Evolutionary conservation across 192 early-diverging fungal genomes (phyloP).

Genomic region (Rhizophagus clarus): DNA sequence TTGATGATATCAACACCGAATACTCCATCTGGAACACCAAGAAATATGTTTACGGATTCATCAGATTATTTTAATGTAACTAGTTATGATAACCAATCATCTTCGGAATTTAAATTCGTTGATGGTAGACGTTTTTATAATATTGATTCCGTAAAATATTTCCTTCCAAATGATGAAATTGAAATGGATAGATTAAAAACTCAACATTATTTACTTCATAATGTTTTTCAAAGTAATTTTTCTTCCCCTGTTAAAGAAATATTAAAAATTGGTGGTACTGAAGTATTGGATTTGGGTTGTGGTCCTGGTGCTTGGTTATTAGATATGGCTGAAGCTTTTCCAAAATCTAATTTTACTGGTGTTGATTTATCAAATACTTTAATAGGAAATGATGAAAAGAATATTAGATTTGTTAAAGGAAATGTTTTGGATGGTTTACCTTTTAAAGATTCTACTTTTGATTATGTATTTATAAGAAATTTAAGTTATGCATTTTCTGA

Average conservation of each 20-base stretch:
- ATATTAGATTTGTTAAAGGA: constrained; percentile 15
- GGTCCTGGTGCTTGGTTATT: constrained; percentile 43
- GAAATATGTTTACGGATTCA: background rate
- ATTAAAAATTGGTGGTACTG: background rate
- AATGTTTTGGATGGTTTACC: constrained; percentile 10
- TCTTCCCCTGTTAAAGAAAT: background rate
- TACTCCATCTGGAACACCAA: background rate
- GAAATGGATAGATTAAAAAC: background rate
- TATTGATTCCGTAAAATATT: constrained; percentile 10
- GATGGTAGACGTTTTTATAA: constrained; percentile 16
- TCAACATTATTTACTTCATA: background rate
- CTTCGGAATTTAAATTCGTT: background rate
- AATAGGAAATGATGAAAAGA: constrained; percentile 26
- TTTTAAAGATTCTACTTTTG: constrained; percentile 35
- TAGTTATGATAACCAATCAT: background rate
- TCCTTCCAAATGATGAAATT: background rate
- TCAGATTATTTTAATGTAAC: background rate
- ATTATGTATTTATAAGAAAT: constrained; percentile 38
- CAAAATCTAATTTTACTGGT: constrained; percentile 45
- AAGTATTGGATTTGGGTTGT: constrained; percentile 20
- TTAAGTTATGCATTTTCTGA: constrained; percentile 26
- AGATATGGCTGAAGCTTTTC: constrained; percentile 37
- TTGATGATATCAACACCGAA: background rate
- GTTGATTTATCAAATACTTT: constrained; percentile 34
- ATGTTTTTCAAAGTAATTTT: background rate